Base-by-base conservation (phyloP, 129 eudicot genomes). In the carrot (Daucus carota) region DNA sequence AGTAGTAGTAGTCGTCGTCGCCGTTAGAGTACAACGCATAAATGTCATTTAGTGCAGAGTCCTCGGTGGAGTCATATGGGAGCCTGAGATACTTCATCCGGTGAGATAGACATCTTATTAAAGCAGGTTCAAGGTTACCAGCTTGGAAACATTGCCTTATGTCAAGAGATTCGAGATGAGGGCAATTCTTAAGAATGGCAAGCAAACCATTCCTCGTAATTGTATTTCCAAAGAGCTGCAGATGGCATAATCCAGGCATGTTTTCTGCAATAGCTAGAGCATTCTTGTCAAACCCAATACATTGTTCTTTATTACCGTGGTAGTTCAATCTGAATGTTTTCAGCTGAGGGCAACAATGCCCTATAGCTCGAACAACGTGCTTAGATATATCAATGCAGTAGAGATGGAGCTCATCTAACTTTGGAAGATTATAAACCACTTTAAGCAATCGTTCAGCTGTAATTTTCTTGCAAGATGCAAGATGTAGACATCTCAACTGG, bases 121-220 rank as follows among this genome's bases (percentile, higher is more conserved):
- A 45, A 77, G 29, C 71, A 10, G 87, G 88, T 11, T 76, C 78
- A 26, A 90, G 85, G 47, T 75, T 48, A 48, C 8, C 32, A 16
- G 86, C 78, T 75, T 80, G 84, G 72, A 77, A 85, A 84, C 97
- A 92, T 71, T 73, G 76, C 24, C 96, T 85, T 26, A 92, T 77
- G n/a, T 92, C 97, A 65, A 92, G 93, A 5, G 88, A 86, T 82
- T 84, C 88, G 13, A 90, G 90, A 42, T 74, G 82, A 20, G 86
- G 85, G 41, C 97, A 92, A 45, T 82, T 77, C 75, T 78, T 74
- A 28, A 92, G 83, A 76, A 92, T 87, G 66, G 93, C 91, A 52
- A 73, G 66, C 57, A 90, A 81, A 11, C 97, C 97, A 26, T 79
- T 81, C 7, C 86, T 85, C 47, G 93, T 84, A 90, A 92, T 79